These are phyloP conservation scores for Aspergillus nomiae DNA, from an alignment of 2,329 filamentous ascomycete species.

Conservation along the genomic window DNA sequence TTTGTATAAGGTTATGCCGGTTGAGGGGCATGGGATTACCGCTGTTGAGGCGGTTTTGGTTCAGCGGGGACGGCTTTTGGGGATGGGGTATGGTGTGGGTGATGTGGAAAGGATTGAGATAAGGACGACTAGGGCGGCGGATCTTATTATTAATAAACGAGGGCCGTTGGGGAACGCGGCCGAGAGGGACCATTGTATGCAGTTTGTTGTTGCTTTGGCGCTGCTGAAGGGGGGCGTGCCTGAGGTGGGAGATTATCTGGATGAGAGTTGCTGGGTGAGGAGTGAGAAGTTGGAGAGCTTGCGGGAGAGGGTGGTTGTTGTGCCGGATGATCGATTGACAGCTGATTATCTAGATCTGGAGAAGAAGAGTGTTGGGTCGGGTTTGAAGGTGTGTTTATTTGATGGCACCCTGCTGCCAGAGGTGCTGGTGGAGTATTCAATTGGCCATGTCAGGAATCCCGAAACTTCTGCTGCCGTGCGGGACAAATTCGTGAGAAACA, in stretches of 20 bases:
- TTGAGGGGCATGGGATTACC: slow-evolving; percentile 38
- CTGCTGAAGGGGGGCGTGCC: slow-evolving; percentile 33
- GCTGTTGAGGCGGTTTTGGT: slow-evolving; percentile 36
- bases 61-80: slow-evolving; percentile 15
- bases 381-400: slow-evolving; percentile 27
- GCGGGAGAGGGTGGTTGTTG: slow-evolving; percentile 28
- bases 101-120: slow-evolving; percentile 31
- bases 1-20: slow-evolving; percentile 30
- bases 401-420: slow-evolving; percentile 30
- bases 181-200: slow-evolving; percentile 41
- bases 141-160: slow-evolving; percentile 37
- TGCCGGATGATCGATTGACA: slow-evolving; percentile 30
- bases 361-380: slow-evolving; percentile 30
- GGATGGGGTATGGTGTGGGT: slow-evolving; percentile 14
- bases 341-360: slow-evolving; percentile 32
- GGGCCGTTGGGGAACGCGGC: slow-evolving; percentile 31
- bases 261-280: slow-evolving; percentile 28
- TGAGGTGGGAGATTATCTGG: slow-evolving; percentile 30
- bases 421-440: slow-evolving; percentile 41
- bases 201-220: slow-evolving; percentile 36
- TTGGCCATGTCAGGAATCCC: slow-evolving; percentile 18
- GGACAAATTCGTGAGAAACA: slow-evolving; percentile 21
- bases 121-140: slow-evolving; percentile 32
- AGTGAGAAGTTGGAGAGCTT: slow-evolving; percentile 24
- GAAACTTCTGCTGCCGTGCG: slow-evolving; percentile 13